Evolutionary conservation across 106 monocot genomes (phyloP).

Genomic region (Ottelia alismoides): DNA sequence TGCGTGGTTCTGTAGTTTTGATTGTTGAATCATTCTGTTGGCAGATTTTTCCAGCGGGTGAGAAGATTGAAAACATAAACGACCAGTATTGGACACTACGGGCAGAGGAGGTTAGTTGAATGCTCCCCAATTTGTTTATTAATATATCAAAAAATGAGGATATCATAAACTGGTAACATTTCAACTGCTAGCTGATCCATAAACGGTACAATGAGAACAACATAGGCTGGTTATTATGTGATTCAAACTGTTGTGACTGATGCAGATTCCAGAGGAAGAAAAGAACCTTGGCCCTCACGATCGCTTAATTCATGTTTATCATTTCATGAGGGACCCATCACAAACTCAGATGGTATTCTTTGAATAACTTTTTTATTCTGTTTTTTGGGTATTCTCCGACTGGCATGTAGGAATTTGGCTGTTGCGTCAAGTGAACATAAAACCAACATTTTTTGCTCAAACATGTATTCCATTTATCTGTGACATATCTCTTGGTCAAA

Average conservation of each 20-base stretch:
- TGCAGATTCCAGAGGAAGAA: constrained; percentile 96
- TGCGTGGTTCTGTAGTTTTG: too few species aligned
- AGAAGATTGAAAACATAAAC: constrained; percentile 98
- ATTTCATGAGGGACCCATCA: constrained; percentile 73
- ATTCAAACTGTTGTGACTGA: neutral
- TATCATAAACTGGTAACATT: too few species aligned
- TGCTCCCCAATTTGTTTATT: neutral
- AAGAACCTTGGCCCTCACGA: constrained; percentile 85
- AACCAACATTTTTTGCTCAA: too few species aligned
- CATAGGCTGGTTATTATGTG: neutral
- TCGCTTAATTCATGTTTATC: constrained; percentile 97
- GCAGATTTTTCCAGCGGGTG: constrained; percentile 78
- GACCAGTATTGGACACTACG: constrained; percentile 98
- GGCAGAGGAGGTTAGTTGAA: constrained; percentile 80
- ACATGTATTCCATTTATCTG: too few species aligned
- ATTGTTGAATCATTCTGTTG: constrained; percentile 2
- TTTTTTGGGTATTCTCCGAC: too few species aligned
- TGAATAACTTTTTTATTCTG: too few species aligned
- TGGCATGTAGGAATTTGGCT: too few species aligned
- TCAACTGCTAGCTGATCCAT: too few species aligned
- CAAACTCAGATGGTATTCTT: constrained; percentile 68
- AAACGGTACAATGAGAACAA: too few species aligned
- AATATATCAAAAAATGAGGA: too few species aligned
- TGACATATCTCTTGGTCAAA: too few species aligned
- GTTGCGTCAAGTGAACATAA: too few species aligned